Evolutionary conservation across 192 early-diverging fungal genomes (phyloP), one percentile per base, ranked within the genome.

Genomic region (Lobosporangium transversale): DNA sequence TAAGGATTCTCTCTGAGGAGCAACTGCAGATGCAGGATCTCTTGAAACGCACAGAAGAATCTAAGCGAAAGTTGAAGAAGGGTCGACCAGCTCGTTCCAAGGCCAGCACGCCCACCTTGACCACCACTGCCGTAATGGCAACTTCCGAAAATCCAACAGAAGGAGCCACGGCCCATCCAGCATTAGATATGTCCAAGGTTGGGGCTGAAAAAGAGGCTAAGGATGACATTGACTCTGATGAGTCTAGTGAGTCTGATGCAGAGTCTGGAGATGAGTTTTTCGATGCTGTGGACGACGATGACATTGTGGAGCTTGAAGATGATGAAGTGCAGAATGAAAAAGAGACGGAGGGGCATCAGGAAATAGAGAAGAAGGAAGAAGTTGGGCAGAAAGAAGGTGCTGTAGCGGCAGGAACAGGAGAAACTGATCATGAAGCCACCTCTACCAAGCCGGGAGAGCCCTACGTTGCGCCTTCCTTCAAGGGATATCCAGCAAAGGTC

Each of bases 221-320:
- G n/a, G 7, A 3, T 9, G 26, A 52, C 7, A 14, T 15, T 30
- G 58, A 61, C 2, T 40, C 60, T 17, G 26, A 51, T 56, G 24
- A 14, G 7, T 54, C 56, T 31, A 60, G 37, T 47, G 56, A 53
- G 7, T 75, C 70, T 1, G 70, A 75, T 43, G 44, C 52, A 44
- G 70, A 75, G 52, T 82, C 81, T 33, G 86, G 78, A 2, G 89
- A 92, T 48, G 86, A 89, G 75, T 92, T 92, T 76, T 92, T 87
- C 81, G 89, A 92, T 59, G 85, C 89, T 2, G 85, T 85, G 12
- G 75, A 58, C 17, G 80, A 74, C 31, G 79, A 74, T 11, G 79
- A 73, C 29, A 70, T 83, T 60, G 76, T 78, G 18, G 65, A 64
- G 23, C 62, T 74, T 44, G 58, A 67, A 32, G 53, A 65, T 44